Evolutionary conservation across 2,329 filamentous ascomycete species (phyloP).

Genomic region (Claviceps sorghi): DNA sequence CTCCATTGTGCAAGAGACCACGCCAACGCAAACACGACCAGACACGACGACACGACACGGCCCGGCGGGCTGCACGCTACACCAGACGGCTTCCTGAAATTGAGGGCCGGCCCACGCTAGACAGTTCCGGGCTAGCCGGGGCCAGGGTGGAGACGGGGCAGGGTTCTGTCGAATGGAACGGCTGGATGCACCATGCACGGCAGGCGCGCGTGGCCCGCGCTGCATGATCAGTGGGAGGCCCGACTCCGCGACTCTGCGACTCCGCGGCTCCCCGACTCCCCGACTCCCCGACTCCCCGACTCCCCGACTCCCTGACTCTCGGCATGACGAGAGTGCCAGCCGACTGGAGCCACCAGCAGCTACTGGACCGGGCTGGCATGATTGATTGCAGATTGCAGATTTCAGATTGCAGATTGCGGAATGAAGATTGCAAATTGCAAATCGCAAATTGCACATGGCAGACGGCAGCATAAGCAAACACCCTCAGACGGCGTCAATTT

Average conservation of each 20-base stretch:
- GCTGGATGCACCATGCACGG: not conserved
- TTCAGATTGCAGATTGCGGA: no score
- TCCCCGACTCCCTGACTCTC: not conserved
- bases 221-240: not conserved
- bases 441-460: no score
- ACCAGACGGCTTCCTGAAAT: constrained; percentile 4
- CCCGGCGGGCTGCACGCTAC: not conserved
- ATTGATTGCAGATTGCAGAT: no score
- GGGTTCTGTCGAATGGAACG: not conserved
- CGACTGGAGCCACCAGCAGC: no score
- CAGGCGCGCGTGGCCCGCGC: not conserved
- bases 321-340: not conserved
- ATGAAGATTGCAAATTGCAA: no score
- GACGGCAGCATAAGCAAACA: no score
- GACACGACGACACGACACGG: not conserved
- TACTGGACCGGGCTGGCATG: no score
- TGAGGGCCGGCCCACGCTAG: not conserved
- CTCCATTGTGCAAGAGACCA: constrained; percentile 9
- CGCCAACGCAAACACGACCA: not conserved
- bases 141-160: constrained; percentile 4
- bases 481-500: no score
- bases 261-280: no score
- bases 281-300: not conserved
- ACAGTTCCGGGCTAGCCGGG: not conserved
- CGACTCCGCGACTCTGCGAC: no score